A percentile compares a stretch with the other conserved stretches of the same genome.
These are phyloP conservation scores for Tetrastigma voinierianum DNA, from an alignment of 164 flowering plant species.

Conservation along the genomic window DNA sequence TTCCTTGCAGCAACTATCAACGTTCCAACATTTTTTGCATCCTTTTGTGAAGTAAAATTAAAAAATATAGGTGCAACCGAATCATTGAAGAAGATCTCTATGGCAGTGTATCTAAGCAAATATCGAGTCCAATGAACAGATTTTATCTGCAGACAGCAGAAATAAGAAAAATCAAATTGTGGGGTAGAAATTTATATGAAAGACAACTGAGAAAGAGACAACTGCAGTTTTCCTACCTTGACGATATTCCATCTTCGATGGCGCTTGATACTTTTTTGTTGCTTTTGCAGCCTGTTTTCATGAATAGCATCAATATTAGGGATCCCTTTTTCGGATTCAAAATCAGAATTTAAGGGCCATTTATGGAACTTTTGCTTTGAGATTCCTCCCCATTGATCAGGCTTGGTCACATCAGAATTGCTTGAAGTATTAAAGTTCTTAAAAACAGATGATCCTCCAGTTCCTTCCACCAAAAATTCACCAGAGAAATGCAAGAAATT, in stretches of 20 bases:
- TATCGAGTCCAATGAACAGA: constrained; percentile 98
- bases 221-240: constrained; percentile 47
- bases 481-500: constrained; percentile 82
- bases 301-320: constrained; percentile 23
- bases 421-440: constrained; percentile 36
- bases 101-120: constrained; percentile 85
- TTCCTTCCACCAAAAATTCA: constrained; percentile 91
- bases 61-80: constrained; percentile 85
- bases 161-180: constrained; percentile 1
- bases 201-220: background rate
- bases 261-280: constrained; percentile 59
- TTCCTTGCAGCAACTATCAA: constrained; percentile 83
- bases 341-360: constrained; percentile 34
- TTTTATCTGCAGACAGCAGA: constrained; percentile 54
- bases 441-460: constrained; percentile 87
- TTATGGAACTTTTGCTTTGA: constrained; percentile 45
- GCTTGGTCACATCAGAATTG: constrained; percentile 37
- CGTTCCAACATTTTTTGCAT: constrained; percentile 86
- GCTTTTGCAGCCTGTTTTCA: constrained; percentile 32
- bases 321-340: constrained; percentile 46
- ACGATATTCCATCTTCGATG: constrained; percentile 81
- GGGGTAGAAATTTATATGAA: background rate
- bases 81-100: constrained; percentile 84
- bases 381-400: constrained; percentile 27
- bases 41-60: constrained; percentile 75